phyloP scores from a whole-genome alignment of 2,329 filamentous ascomycete species.

The Epichloe sibirici region DNA sequence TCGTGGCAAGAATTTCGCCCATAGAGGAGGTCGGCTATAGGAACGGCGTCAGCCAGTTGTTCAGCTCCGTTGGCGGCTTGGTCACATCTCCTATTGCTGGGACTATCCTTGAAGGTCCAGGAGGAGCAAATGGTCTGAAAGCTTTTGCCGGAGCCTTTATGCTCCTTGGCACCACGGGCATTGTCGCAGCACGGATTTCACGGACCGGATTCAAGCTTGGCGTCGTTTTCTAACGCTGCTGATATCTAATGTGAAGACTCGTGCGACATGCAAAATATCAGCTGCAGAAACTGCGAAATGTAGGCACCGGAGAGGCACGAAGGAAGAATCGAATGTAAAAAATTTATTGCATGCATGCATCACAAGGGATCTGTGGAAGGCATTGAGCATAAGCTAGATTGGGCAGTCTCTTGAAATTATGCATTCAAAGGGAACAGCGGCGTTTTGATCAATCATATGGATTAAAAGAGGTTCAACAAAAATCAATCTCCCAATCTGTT shows the following conservation, averaged over 20 bases:
- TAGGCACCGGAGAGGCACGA: neutral
- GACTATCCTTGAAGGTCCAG: constrained; percentile 9
- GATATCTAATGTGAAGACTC: too few relatives aligned
- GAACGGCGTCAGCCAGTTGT: constrained; percentile 26
- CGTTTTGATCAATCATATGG: too few relatives aligned
- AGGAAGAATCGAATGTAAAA: too few relatives aligned
- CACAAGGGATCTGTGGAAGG: too few relatives aligned
- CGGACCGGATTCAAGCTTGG: constrained; percentile 9
- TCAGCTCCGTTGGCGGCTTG: constrained; percentile 10
- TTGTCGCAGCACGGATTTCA: constrained; percentile 8
- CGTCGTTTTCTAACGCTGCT: constrained; percentile 4
- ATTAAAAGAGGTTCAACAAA: too few relatives aligned
- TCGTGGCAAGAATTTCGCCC: constrained; percentile 35
- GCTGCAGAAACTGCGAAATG: neutral
- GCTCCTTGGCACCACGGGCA: constrained; percentile 9
- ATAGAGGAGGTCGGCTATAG: constrained; percentile 41
- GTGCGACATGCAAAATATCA: too few relatives aligned
- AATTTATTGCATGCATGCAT: too few relatives aligned
- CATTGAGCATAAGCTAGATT: too few relatives aligned
- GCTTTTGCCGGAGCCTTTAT: constrained; percentile 10
- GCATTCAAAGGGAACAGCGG: too few relatives aligned
- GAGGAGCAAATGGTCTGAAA: constrained; percentile 8
- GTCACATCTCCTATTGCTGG: constrained; percentile 11
- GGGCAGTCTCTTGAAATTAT: too few relatives aligned
- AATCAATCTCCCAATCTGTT: too few relatives aligned